Conservation (phyloP, 805 yeast genomes). For the Candida schatavii region DNA sequence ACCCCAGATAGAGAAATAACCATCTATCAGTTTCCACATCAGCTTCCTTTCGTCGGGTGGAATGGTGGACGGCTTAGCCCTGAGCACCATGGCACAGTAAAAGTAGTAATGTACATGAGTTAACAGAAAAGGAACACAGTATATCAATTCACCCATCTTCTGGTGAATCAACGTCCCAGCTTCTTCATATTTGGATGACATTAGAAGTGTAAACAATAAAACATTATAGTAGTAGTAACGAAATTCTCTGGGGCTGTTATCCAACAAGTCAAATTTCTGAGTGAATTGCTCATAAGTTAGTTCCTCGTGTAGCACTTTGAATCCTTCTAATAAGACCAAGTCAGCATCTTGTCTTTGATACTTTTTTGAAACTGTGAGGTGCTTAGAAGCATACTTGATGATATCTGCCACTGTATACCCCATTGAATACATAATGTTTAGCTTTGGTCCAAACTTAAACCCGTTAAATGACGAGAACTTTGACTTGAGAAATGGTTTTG, state of each 20-base stretch:
- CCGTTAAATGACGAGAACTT: constrained; percentile 7
- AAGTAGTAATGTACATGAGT: constrained; percentile 21
- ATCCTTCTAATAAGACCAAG: constrained; percentile 6
- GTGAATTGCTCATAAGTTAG: constrained; percentile 11
- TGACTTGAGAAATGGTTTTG: constrained; percentile 12
- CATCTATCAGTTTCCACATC: neutral
- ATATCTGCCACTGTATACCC: constrained; percentile 12
- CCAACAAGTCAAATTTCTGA: neutral
- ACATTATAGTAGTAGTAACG: constrained; percentile 11
- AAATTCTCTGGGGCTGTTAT: constrained; percentile 7
- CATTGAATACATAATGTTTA: constrained; percentile 13
- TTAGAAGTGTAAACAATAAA: constrained; percentile 10
- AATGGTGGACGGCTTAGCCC: neutral
- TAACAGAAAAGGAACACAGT: constrained; percentile 20
- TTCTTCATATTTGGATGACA: constrained; percentile 15
- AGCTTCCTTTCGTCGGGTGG: neutral
- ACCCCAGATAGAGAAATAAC: constrained; percentile 24
- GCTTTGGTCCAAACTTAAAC: constrained; percentile 12
- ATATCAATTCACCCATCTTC: constrained; percentile 16
- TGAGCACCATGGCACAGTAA: constrained; percentile 15
- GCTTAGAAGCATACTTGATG: neutral
- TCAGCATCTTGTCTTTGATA: neutral
- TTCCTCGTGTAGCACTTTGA: constrained; percentile 9
- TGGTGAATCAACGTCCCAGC: constrained; percentile 15
- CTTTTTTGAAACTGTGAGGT: neutral